phyloP scores from a whole-genome alignment of 2,329 filamentous ascomycete genomes.

The Phoma sp. region DNA sequence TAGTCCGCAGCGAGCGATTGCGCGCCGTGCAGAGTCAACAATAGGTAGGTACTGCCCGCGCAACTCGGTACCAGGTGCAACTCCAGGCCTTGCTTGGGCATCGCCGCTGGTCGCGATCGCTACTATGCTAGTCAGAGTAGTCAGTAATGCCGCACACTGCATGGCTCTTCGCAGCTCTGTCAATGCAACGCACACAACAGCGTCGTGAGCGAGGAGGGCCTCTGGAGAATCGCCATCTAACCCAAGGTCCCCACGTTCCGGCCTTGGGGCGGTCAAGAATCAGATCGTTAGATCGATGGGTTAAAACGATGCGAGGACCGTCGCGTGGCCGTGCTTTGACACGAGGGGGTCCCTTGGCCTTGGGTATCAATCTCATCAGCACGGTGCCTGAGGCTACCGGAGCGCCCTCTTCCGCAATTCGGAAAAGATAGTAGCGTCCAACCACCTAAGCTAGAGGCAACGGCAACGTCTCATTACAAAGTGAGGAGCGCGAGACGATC shows the following conservation, averaged over 20 bases:
- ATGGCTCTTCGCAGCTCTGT: no score
- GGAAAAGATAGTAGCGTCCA: slow-evolving; percentile 1
- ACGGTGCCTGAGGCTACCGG: slow-evolving; percentile 1
- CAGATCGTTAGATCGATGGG: slow-evolving; percentile 5
- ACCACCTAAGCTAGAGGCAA: no score
- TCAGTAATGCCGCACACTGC: no score
- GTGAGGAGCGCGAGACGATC: no score
- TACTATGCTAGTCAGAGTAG: no score
- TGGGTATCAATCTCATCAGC: slow-evolving; percentile 4
- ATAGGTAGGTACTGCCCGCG: neutral
- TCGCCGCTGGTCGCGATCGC: no score
- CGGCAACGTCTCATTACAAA: no score
- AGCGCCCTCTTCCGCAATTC: slow-evolving; percentile 4
- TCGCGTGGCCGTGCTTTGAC: neutral
- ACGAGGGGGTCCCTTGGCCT: neutral
- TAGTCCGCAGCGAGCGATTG: slow-evolving; percentile 9
- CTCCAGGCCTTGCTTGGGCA: no score
- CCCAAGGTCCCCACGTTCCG: slow-evolving; percentile 12
- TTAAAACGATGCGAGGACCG: neutral
- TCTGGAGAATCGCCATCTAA: neutral
- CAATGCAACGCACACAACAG: neutral
- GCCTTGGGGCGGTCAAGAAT: slow-evolving; percentile 6
- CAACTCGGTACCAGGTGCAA: no score
- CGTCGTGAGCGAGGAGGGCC: no score
- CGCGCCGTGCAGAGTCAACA: slow-evolving; percentile 6